Conservation (phyloP, 116 monocot species). For the Thalassia testudinum region DNA sequence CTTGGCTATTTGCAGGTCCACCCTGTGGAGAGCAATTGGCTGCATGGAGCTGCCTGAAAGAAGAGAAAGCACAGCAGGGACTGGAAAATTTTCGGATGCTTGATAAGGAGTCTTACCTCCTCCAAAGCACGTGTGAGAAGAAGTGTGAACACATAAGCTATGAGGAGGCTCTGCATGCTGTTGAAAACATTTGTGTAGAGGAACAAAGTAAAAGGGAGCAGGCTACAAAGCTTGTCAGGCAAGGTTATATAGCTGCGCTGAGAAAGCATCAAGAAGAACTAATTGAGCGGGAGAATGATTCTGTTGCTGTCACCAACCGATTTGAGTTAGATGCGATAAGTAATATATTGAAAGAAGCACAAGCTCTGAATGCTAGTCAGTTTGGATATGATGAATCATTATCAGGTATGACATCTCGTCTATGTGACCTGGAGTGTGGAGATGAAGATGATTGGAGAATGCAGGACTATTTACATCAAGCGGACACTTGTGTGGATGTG, state of each 20-base stretch:
- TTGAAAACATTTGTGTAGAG: conserved; percentile 52
- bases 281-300: conserved; percentile 38
- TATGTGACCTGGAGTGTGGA: conserved; percentile 42
- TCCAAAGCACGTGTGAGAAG: conserved; percentile 58
- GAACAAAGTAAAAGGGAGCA: conserved; percentile 40
- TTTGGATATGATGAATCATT: conserved; percentile 61
- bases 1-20: conserved; percentile 65
- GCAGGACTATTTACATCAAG: conserved; percentile 44
- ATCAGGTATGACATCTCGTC: conserved; percentile 32
- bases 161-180: conserved; percentile 39
- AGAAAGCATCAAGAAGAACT: conserved; percentile 63
- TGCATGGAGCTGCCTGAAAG: conserved; percentile 37
- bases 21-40: conserved; percentile 38
- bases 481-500: conserved; percentile 40
- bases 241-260: conserved; percentile 40
- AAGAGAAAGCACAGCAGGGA: conserved; percentile 45
- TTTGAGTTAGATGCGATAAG: conserved; percentile 61
- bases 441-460: conserved; percentile 54
- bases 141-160: conserved; percentile 62
- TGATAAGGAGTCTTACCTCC: conserved; percentile 59
- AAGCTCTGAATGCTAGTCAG: conserved; percentile 35
- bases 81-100: conserved; percentile 43
- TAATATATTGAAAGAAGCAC: conserved; percentile 69
- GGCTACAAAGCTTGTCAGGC: conserved; percentile 9
- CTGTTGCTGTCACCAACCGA: conserved; percentile 10